Conservation (phyloP, 371 early-diverging fungal species). For the Zychaea mexicana region DNA sequence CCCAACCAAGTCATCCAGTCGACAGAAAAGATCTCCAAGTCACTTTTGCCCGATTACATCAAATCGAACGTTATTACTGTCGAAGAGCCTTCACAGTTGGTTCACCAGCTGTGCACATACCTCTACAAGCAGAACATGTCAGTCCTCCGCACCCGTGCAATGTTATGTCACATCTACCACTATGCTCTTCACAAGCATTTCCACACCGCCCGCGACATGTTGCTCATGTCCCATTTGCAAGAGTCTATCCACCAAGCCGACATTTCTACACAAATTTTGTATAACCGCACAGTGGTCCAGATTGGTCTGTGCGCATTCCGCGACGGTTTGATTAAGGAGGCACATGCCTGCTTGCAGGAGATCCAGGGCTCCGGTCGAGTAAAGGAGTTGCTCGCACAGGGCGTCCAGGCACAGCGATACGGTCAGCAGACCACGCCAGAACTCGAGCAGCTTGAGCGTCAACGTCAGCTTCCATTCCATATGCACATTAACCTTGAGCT, state of each 20-base stretch:
- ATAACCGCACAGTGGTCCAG: constrained; percentile 96
- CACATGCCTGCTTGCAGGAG: constrained; percentile 87
- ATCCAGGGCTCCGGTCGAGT: constrained; percentile 85
- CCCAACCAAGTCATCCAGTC: constrained; percentile 57
- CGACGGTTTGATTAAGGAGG: constrained; percentile 87
- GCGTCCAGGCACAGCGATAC: constrained; percentile 77
- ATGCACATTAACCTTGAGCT: constrained; percentile 99
- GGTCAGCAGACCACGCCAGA: constrained; percentile 75
- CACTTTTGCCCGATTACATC: constrained; percentile 46
- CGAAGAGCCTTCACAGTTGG: constrained; percentile 63
- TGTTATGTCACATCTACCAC: constrained; percentile 96
- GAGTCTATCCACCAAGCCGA: constrained; percentile 92
- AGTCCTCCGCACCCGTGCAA: constrained; percentile 91
- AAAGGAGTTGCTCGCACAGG: constrained; percentile 95
- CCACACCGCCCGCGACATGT: constrained; percentile 92
- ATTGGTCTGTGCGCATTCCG: constrained; percentile 98
- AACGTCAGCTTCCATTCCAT: constrained; percentile 97
- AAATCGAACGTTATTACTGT: constrained; percentile 37
- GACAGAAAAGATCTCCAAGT: constrained; percentile 41
- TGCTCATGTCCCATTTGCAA: constrained; percentile 97
- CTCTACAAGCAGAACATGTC: constrained; percentile 87
- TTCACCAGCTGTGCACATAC: constrained; percentile 82
- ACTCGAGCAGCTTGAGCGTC: constrained; percentile 89
- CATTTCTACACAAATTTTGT: constrained; percentile 91
- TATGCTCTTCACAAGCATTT: constrained; percentile 94